Evolutionary conservation across 2,329 filamentous ascomycete genomes (phyloP), one percentile per base, ranked within the genome.

Genomic region (Cadophora luteo-olivacea): DNA sequence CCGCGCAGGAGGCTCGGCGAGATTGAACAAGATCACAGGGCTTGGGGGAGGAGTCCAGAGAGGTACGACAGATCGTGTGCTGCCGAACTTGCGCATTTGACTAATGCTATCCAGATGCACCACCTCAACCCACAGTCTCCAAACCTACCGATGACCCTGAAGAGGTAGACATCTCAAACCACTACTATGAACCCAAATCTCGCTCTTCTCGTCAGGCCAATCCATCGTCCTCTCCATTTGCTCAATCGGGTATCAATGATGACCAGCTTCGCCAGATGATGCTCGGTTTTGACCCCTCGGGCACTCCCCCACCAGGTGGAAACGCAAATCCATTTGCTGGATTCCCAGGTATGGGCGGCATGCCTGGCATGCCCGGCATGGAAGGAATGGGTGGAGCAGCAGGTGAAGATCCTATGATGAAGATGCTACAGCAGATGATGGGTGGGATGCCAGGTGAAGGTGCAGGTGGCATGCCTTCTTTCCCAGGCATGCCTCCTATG

Each of bases 381-480:
- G 77, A 78, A 64, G 81, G 72, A 25, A 68, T 68, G 67, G 72
- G 54, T 22, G 64, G 55, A 8, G 45, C 54, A n/a, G 45, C 54
- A 48, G 73, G 69, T 19, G 79, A 89, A n/a, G 90, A 92, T 75
- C 89, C 89, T 14, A 90, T 92, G 86, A 84, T 92, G 84, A 86
- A 88, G 79, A 90, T 94, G 86, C 85, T 95, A 79, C 87, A 91
- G 75, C 90, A 93, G 79, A 88, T 94, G 84, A 87, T 92, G 82
- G 81, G 82, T 32, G 82, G 78, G 12, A 77, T 77, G 5, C 77
- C 79, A 12, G 74, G 75, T 11, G 76, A 72, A 54, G 76, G 74
- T 33, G 45, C 72, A 22, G 79, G 71, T 64, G 77, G 78, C 3
- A 76, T 78, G 72, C 77, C 77, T 32, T 72, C 77, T 8, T 78